Evolutionary conservation across 106 monocot species (phyloP), one percentile per base, ranked within the genome.

Genomic region (Dendrobium nobile): DNA sequence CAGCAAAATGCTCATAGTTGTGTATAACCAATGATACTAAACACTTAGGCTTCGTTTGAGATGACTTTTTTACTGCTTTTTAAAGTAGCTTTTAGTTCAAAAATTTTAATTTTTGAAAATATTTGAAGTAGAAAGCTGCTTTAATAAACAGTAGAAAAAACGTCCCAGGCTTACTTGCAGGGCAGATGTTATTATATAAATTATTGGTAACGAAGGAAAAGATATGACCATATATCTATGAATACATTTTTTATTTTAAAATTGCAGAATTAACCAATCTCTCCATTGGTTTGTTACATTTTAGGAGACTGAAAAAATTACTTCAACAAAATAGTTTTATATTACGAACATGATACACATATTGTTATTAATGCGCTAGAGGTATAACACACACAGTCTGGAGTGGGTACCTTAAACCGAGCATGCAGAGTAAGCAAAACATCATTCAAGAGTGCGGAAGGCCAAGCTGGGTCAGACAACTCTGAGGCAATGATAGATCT

Each of bases 381-480:
- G 33, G 20, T 20, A 41, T 20, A 73, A 44, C 7, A 33, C 2
- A 75, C 3, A 4, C 13, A 68, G 55, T 44, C 65, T 78, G 6
- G 4, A 70, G 15, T 24, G 27, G 82, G 22, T 86, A 97, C 96
- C 94, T 97, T 97, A 48, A 95, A 98, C 67, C 98, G 91, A 84
- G 98, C 98, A 88, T 98, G 98, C 80, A 98, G 79, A 73, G 95
- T 95, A 61, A 98, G 91, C 72, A 98, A 87, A 47, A 98, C 82
- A 82, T 98, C 98, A 87, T 98, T 93, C 78, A 98, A 82, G 28
- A 98, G 76, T 67, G 95, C 65, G 18, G 95, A 89, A 40, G 98
- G 95, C 98, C 98, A 98, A 51, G 89, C 89, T 73, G 92, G 95
- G 64, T 98, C 98, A 87, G 98, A 88, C 77, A 98, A 84, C 84